Conservation (phyloP, 1,284 basidiomycete species). For the Heliocybe sulcata region DNA sequence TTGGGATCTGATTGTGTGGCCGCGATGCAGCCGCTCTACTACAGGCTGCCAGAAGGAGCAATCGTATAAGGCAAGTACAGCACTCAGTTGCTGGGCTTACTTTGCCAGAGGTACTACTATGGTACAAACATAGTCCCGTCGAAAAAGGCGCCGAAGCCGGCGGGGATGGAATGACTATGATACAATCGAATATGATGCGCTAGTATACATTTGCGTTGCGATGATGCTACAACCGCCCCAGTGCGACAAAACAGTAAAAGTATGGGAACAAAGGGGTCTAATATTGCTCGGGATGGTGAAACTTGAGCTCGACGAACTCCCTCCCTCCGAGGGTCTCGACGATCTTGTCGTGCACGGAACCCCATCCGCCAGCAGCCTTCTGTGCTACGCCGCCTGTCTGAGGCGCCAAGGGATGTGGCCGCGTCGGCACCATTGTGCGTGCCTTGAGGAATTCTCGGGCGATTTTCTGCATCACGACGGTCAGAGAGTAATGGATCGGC, state of each 20-base stretch:
- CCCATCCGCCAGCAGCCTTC: slow-evolving; percentile 12
- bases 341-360: slow-evolving; percentile 12
- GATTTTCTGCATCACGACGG: slow-evolving; percentile 14
- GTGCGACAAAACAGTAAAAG: too few species aligned
- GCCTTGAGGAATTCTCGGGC: slow-evolving; percentile 15
- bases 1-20: too few species aligned
- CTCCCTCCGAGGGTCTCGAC: slow-evolving; percentile 6
- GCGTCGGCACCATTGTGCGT: slow-evolving; percentile 10
- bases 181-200: too few species aligned
- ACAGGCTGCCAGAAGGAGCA: slow-evolving; percentile 48
- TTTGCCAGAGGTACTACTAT: too few species aligned
- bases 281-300: slow-evolving; percentile 4
- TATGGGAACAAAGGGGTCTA: slow-evolving; percentile 4
- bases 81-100: not conserved
- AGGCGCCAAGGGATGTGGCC: slow-evolving; percentile 12
- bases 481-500: too few species aligned
- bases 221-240: not conserved
- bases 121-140: too few species aligned
- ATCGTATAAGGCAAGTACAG: slow-evolving; percentile 17
- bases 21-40: slow-evolving; percentile 71
- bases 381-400: slow-evolving; percentile 15
- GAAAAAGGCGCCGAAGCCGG: too few species aligned
- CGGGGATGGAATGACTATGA: too few species aligned
- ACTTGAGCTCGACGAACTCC: slow-evolving; percentile 8
- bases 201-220: not conserved